Percentiles rank a stretch among this genome's conserved stretches.
phyloP scores from a whole-genome alignment of 345 rosid genomes.

The Turritis glabra region DNA sequence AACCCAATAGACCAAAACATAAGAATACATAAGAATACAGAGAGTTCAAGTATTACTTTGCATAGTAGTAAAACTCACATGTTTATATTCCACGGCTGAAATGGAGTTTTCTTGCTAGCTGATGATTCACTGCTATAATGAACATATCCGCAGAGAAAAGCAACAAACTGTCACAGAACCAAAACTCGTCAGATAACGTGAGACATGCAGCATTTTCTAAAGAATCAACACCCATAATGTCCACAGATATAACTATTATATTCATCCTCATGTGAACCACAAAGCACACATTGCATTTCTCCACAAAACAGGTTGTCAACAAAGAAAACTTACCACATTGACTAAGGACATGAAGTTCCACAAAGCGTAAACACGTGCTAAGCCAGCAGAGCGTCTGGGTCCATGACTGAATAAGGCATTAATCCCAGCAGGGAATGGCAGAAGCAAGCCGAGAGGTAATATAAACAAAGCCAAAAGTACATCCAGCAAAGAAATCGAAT shows the following conservation, averaged over 20 bases:
- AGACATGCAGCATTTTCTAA: slow-evolving; percentile 15
- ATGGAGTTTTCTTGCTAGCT: slow-evolving; percentile 61
- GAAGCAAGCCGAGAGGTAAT: slow-evolving; percentile 87
- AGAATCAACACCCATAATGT: slow-evolving; percentile 10
- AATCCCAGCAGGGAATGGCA: slow-evolving; percentile 98
- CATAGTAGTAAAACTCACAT: slow-evolving; percentile 60
- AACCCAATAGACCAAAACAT: slow-evolving; percentile 7
- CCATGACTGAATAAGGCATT: slow-evolving; percentile 98
- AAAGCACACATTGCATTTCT: slow-evolving; percentile 1
- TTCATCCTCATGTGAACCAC: slow-evolving; percentile 19
- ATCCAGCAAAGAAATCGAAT: slow-evolving; percentile 85
- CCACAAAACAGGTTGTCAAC: slow-evolving; percentile 7
- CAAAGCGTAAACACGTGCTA: slow-evolving; percentile 91
- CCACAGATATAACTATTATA: not conserved
- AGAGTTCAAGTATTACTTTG: not conserved
- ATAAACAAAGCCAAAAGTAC: slow-evolving; percentile 84
- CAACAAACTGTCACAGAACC: slow-evolving; percentile 63
- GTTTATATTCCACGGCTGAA: slow-evolving; percentile 97
- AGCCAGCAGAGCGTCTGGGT: slow-evolving; percentile 95
- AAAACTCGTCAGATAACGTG: slow-evolving; percentile 23
- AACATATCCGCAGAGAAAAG: slow-evolving; percentile 85
- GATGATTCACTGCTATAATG: slow-evolving; percentile 70
- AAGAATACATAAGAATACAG: not conserved
- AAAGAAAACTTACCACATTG: slow-evolving; percentile 73
- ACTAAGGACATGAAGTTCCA: slow-evolving; percentile 89